These are phyloP conservation scores for Penicillium daleae DNA, from an alignment of 495 filamentous ascomycete species.

Conservation along the genomic window DNA sequence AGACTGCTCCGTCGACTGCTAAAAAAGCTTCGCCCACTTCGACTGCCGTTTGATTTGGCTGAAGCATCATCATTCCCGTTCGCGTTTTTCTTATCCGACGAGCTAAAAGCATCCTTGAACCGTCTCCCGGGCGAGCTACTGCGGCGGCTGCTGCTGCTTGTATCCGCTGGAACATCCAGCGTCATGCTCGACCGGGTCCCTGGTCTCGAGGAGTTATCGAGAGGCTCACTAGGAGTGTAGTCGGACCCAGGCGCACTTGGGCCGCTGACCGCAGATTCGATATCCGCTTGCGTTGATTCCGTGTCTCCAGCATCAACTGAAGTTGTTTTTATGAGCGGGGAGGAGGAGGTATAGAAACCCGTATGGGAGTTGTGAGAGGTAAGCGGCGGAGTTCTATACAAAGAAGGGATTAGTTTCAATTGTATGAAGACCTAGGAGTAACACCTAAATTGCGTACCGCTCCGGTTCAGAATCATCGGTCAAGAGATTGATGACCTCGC, in stretches of 20 bases:
- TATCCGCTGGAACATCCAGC: conserved; percentile 38
- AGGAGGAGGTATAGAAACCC: conserved; percentile 80
- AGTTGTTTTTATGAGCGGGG: conserved; percentile 71
- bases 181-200: conserved; percentile 31
- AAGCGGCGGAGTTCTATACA: conserved; percentile 60
- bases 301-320: conserved; percentile 43
- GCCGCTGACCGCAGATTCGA: conserved; percentile 38
- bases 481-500: conserved; percentile 57
- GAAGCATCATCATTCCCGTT: conserved; percentile 45
- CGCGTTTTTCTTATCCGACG: conserved; percentile 41
- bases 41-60: conserved; percentile 39
- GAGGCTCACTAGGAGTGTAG: conserved; percentile 29
- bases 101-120: conserved; percentile 50
- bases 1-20: conserved; percentile 47
- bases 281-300: conserved; percentile 29
- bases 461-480: conserved; percentile 74
- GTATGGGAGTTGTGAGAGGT: conserved; percentile 76
- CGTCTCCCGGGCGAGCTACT: conserved; percentile 49
- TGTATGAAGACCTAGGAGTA: background rate
- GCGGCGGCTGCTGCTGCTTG: conserved; percentile 40
- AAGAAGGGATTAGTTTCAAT: conserved; percentile 21
- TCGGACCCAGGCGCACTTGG: conserved; percentile 32
- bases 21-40: conserved; percentile 34
- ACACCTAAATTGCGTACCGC: conserved; percentile 54
- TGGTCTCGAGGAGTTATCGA: conserved; percentile 27